Conservation (phyloP, 2,329 filamentous ascomycete species). For the Epichloe baconii region DNA sequence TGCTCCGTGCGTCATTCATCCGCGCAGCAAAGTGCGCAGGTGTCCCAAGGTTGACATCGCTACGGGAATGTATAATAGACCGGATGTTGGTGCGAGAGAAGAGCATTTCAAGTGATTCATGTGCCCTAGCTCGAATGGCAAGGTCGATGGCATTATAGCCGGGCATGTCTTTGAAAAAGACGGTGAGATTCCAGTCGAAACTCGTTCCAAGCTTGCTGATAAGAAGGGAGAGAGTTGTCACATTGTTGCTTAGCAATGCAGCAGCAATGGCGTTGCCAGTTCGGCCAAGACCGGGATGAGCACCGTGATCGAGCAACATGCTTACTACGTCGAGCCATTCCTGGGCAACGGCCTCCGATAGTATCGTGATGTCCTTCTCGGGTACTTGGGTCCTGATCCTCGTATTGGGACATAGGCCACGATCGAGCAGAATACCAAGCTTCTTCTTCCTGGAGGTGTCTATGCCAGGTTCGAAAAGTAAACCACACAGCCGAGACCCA, state of each 20-base stretch:
- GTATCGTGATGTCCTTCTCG: not conserved
- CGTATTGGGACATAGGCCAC: not conserved
- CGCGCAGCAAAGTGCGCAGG: not conserved
- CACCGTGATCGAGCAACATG: not conserved
- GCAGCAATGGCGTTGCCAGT: not conserved
- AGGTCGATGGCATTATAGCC: not conserved
- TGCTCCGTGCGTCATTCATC: not conserved
- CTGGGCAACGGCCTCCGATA: not conserved
- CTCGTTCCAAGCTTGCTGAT: not conserved
- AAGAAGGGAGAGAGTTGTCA: not conserved
- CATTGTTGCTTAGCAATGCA: not conserved
- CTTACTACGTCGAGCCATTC: not conserved
- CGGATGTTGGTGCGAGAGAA: not conserved
- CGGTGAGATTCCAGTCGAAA: not conserved
- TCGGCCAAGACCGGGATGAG: not conserved
- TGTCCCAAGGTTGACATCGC: slow-evolving; percentile 1
- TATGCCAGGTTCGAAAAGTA: not conserved
- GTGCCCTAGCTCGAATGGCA: not conserved
- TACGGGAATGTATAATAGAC: not conserved
- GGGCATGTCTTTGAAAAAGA: not conserved
- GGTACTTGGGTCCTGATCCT: not conserved
- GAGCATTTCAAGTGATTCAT: not conserved
- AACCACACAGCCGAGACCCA: not conserved
- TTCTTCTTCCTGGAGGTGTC: not conserved
- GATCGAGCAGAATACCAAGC: not conserved